Conservation (phyloP, 2,329 filamentous ascomycete genomes). For the Aspergillus tubingensis region DNA sequence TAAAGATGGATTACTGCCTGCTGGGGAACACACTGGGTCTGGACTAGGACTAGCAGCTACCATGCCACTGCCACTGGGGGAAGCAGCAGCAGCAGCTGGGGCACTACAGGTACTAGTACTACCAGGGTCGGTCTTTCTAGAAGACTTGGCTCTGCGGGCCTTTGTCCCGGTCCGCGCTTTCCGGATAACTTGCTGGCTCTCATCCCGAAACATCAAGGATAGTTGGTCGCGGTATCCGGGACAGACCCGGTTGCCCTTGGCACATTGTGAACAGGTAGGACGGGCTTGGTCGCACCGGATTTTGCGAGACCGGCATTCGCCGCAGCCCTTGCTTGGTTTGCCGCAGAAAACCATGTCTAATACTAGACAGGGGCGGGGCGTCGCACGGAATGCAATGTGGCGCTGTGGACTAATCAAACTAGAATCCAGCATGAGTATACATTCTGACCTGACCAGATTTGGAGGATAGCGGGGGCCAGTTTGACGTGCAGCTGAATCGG, state of each 20-base stretch:
- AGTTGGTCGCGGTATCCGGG: constrained; percentile 66
- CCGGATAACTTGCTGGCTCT: constrained; percentile 63
- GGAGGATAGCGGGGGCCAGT: background rate
- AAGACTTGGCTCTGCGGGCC: constrained; percentile 21
- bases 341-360: constrained; percentile 46
- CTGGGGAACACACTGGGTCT: background rate
- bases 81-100: constrained; percentile 17
- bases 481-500: constrained; percentile 13
- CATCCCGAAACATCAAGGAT: constrained; percentile 67
- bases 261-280: constrained; percentile 65
- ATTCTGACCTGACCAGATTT: background rate
- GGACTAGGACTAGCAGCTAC: constrained; percentile 13
- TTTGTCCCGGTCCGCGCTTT: constrained; percentile 54
- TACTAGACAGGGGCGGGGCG: constrained; percentile 22
- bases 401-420: background rate
- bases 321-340: constrained; percentile 49
- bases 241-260: constrained; percentile 61
- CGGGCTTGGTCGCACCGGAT: constrained; percentile 60
- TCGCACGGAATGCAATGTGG: constrained; percentile 5
- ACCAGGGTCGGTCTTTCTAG: constrained; percentile 11
- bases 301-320: constrained; percentile 46
- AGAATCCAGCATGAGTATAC: background rate
- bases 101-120: background rate
- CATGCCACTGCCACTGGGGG: constrained; percentile 26
- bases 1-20: background rate